phyloP scores from a whole-genome alignment of 371 early-diverging fungal species.

The Actinomortierella ambigua region DNA sequence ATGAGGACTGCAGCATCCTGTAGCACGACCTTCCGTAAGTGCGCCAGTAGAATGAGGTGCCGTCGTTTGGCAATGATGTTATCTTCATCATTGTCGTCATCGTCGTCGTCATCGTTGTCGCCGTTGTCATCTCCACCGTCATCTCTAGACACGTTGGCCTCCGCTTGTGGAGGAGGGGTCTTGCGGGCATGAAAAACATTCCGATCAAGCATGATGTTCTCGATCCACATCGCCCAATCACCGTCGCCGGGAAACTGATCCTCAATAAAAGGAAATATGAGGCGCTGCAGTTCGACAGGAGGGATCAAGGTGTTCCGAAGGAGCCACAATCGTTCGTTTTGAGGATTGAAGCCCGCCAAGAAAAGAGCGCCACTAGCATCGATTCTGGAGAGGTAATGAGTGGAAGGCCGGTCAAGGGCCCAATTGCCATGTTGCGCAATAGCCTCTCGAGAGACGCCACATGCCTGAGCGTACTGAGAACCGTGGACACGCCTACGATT shows the following conservation, averaged over 20 bases:
- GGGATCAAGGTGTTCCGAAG: background rate
- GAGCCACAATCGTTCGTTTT: background rate
- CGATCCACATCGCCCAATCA: constrained; percentile 12
- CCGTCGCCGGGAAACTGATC: background rate
- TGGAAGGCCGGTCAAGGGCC: constrained; percentile 1
- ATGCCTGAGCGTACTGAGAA: background rate
- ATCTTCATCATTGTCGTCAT: background rate
- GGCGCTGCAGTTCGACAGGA: constrained; percentile 1
- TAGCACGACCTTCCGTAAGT: constrained; percentile 26
- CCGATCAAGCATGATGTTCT: constrained; percentile 15
- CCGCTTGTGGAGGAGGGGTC: no score
- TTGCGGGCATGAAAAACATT: no score
- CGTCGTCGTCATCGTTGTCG: no score
- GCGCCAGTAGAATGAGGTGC: constrained; percentile 12
- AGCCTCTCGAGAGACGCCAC: background rate
- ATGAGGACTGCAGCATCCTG: constrained; percentile 24
- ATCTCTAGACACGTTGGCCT: no score
- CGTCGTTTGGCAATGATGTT: constrained; percentile 1
- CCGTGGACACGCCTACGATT: background rate
- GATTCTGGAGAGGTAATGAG: constrained; percentile 1
- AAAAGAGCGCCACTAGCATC: background rate
- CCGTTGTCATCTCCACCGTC: no score
- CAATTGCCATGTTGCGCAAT: constrained; percentile 3
- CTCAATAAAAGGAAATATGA: constrained; percentile 1
- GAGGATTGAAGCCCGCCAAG: background rate